Evolutionary conservation across 805 yeast species (phyloP).

Genomic region (Cyberlindnera xylosilytica): DNA sequence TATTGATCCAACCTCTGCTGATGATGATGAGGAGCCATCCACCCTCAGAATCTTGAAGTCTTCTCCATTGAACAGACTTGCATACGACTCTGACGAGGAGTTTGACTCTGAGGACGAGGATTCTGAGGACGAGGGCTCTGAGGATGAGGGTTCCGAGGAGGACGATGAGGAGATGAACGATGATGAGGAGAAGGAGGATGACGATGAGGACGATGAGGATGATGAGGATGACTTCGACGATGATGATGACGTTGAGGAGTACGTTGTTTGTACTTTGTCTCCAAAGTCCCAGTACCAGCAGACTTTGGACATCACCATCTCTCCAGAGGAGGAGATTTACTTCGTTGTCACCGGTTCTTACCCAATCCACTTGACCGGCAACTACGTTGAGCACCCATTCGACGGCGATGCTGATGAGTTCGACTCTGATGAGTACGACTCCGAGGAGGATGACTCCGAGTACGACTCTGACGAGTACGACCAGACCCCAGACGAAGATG

Average conservation of each 20-base stretch:
- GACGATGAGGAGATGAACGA: slow-evolving; percentile 49
- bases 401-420: slow-evolving; percentile 64
- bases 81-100: slow-evolving; percentile 43
- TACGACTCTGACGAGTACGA: slow-evolving; percentile 50
- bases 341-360: slow-evolving; percentile 96
- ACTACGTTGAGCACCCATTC: slow-evolving; percentile 93
- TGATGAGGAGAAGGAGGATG: slow-evolving; percentile 48
- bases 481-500: slow-evolving; percentile 77
- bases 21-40: slow-evolving; percentile 78
- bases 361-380: slow-evolving; percentile 89
- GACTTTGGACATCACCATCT: slow-evolving; percentile 82
- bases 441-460: slow-evolving; percentile 45
- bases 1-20: slow-evolving; percentile 84
- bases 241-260: slow-evolving; percentile 79
- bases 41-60: slow-evolving; percentile 82
- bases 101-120: slow-evolving; percentile 44
- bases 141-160: slow-evolving; percentile 45
- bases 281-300: slow-evolving; percentile 88
- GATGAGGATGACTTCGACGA: slow-evolving; percentile 54
- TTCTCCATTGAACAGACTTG: slow-evolving; percentile 46
- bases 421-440: slow-evolving; percentile 59
- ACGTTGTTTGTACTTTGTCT: slow-evolving; percentile 82
- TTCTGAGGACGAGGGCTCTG: slow-evolving; percentile 34
- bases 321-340: slow-evolving; percentile 90
- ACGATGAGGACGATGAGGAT: slow-evolving; percentile 16